Percentiles rank a stretch among this genome's conserved stretches.
Evolutionary conservation across 441 rosid species (phyloP).

Genomic region (Croton setiger): DNA sequence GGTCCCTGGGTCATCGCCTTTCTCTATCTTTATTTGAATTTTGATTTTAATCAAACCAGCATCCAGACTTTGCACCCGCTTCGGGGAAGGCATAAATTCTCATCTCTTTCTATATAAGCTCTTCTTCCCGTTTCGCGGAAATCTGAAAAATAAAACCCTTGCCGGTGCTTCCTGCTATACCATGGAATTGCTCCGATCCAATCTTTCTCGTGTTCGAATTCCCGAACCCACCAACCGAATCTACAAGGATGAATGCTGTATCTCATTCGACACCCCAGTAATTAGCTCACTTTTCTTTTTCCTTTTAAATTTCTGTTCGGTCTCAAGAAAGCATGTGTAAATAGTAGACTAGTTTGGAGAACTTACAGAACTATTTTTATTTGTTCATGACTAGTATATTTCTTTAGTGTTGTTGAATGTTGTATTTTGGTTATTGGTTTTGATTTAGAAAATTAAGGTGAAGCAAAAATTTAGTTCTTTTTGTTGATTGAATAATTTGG

Average conservation of each 20-base stretch:
- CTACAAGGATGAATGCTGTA: constrained; percentile 95
- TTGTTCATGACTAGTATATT: not conserved
- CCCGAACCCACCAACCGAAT: constrained; percentile 96
- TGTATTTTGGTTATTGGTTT: not conserved
- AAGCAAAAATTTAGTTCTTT: not conserved
- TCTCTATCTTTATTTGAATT: no score
- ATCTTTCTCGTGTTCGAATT: constrained; percentile 93
- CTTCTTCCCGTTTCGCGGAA: not conserved
- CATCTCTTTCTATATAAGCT: not conserved
- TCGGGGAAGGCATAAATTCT: not conserved
- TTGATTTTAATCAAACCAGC: not conserved
- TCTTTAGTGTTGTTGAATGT: not conserved
- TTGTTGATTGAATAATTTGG: not conserved
- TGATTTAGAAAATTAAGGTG: not conserved
- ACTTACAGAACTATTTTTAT: not conserved
- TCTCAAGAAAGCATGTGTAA: constrained; percentile 1
- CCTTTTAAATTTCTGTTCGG: not conserved
- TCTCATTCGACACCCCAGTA: constrained; percentile 94
- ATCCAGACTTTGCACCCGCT: not conserved
- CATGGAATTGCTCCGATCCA: constrained; percentile 90
- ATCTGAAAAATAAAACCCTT: not conserved
- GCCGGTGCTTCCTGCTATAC: constrained; percentile 3
- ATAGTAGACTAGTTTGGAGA: not conserved
- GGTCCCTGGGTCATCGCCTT: no score
- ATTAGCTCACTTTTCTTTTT: not conserved